Evolutionary conservation across 305 asterid genomes (phyloP), one percentile per base, ranked within the genome.

Genomic region (Solanum hybrid): DNA sequence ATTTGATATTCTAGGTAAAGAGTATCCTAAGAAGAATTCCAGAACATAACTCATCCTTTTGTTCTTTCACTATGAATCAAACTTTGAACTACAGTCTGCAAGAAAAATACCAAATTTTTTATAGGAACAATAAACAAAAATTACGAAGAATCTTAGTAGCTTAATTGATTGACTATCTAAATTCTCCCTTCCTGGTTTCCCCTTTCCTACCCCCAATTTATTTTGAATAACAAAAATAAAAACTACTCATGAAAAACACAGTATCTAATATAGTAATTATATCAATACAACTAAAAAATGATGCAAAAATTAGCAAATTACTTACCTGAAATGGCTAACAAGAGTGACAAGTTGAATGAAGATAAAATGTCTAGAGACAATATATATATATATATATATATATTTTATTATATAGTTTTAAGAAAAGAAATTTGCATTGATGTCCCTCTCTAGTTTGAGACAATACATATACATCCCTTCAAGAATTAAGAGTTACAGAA

Each of bases 21-120:
- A 75, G 90, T 66, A 85, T 45, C 91, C 90, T 42, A 15, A 91
- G 35, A 90, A 89, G 87, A 91, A 89, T 85, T 89, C 90, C 80
- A 92, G 73, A 90, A 86, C 91, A 89, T 88, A 90, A 90, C 86
- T 92, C 98, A 95, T 95, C 91, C 80, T 91, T 86, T 3, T 40
- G 8, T 75, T 38, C 10, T 51, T 60, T 26, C 64, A 17, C n/a
- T 64, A 2, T 85, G 32, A 13, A 84, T 51, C 77, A 32, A 11
- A 11, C 35, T 85, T 22, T 9, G n/a, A 85, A 85, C 24, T 56
- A 60, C 42, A 56, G 5, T 6, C 72, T 82, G 72, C 19, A 45
- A 14, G 12, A 32, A n/a, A 37, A 36, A 35, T 34, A 17, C 4
- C 42, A 32, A 75, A 7, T 34, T 64, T 22, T 64, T 0, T 1